Base-by-base conservation (phyloP, 805 yeast species). In the Sugiyamaella marilandica region DNA sequence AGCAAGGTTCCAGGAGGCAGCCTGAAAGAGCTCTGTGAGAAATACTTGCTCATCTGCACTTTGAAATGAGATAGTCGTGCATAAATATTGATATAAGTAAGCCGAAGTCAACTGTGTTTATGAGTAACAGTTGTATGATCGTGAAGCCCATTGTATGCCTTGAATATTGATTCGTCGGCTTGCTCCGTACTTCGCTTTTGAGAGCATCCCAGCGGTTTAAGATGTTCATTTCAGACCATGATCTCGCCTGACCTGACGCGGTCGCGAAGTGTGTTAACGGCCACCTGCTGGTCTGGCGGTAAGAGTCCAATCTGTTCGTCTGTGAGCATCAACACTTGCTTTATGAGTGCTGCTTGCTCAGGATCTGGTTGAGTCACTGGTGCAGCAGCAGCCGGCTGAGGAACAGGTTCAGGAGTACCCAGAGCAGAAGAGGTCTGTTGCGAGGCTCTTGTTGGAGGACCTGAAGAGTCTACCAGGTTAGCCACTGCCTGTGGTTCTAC, bases 281-380 rank as follows among this genome's bases (percentile, higher is more conserved):
- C 67, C 19, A 68, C 72, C 52, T 72, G 69, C 62, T 83, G 84
- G 21, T 77, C 79, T 2, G 72, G 75, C 1, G 85, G 82, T 16
- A 82, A 67, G 2, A 66, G 66, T 4, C 67, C 64, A 1, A 83
- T 63, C 53, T 81, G 83, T 21, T 74, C 77, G 32, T 79, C 82
- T n/a, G 77, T 66, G 31, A 82, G 66, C 41, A 72, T 72, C 56
- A 82, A 57, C 10, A 82, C 82, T 58, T 79, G 82, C 55, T 72
- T 74, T 29, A 82, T 72, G 52, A 81, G 63, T 2, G 70, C 77
- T n/a, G 70, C 67, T 55, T 78, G 77, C 50, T 71, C 75, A 10
- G 71, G 67, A 47, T 65, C 73, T 8, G 68, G 58, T 35, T 44
- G 53, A 10, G 59, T 41, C 5, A 48, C 50, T 16, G 51, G 45